phyloP scores from a whole-genome alignment of 2,329 filamentous ascomycete species.

The Penicillium aurantiogriseum region DNA sequence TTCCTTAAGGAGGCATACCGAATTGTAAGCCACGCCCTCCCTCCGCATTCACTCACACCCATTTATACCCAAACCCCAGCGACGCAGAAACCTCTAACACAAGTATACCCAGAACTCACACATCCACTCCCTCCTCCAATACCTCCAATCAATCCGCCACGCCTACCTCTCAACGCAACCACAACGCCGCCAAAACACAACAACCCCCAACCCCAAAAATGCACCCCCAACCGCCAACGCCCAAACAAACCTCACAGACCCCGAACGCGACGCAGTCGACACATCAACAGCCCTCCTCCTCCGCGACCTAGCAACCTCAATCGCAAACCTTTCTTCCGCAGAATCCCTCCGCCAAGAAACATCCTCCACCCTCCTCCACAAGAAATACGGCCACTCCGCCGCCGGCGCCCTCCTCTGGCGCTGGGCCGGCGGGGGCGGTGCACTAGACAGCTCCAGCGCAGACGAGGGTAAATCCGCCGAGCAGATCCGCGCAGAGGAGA shows the following conservation, averaged over 20 bases:
- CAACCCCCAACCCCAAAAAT: conserved; percentile 16
- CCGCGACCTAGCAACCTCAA: conserved; percentile 78
- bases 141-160: conserved; percentile 80
- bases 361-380: conserved; percentile 65
- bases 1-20: conserved; percentile 93
- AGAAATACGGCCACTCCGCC: conserved; percentile 62
- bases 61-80: background rate
- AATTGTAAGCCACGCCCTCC: conserved; percentile 59
- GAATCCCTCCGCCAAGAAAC: conserved; percentile 80
- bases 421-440: conserved; percentile 59
- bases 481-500: conserved; percentile 70
- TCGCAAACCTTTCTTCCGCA: conserved; percentile 74
- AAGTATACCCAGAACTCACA: conserved; percentile 67
- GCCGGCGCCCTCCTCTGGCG: conserved; percentile 44
- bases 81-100: conserved; percentile 1
- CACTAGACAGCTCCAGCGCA: conserved; percentile 32
- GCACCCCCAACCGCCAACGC: conserved; percentile 44
- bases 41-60: background rate
- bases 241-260: conserved; percentile 64
- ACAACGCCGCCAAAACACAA: conserved; percentile 39
- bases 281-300: conserved; percentile 81
- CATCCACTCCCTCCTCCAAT: conserved; percentile 73
- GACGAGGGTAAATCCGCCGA: conserved; percentile 59
- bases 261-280: conserved; percentile 82
- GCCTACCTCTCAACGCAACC: conserved; percentile 81